These are phyloP conservation scores for Exophiala xenobiotica DNA, from an alignment of 2,329 filamentous ascomycete species.

Conservation along the genomic window DNA sequence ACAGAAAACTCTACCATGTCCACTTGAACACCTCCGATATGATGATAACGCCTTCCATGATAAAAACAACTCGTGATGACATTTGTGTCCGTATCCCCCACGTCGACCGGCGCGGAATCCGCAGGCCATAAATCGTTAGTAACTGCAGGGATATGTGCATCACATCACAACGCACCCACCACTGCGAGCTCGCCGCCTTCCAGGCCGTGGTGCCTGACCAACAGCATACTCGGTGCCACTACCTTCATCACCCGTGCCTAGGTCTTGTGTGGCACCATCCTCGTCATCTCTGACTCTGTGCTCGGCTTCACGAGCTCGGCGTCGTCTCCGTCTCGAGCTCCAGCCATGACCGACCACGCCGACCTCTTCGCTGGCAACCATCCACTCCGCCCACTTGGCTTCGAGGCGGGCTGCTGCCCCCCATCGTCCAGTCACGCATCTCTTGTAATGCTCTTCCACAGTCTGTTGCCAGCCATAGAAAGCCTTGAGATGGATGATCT, in stretches of 20 bases:
- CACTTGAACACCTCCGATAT: too few species aligned
- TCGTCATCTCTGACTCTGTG: conserved; percentile 78
- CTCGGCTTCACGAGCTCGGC: conserved; percentile 78
- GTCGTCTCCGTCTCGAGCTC: conserved; percentile 65
- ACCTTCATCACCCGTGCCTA: conserved; percentile 33
- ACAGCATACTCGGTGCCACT: conserved; percentile 34
- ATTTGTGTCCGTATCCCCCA: too few species aligned
- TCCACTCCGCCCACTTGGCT: conserved; percentile 88
- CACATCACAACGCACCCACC: conserved; percentile 66
- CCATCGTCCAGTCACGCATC: conserved; percentile 75
- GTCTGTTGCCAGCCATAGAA: conserved; percentile 96
- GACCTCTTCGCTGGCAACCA: conserved; percentile 87
- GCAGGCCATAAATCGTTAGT: not conserved
- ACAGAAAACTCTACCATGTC: not conserved
- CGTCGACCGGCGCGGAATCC: too few species aligned
- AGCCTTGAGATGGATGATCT: conserved; percentile 84
- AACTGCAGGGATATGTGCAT: conserved; percentile 30
- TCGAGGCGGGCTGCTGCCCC: conserved; percentile 74
- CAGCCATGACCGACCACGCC: conserved; percentile 59
- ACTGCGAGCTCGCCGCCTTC: conserved; percentile 64
- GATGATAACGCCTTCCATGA: too few species aligned
- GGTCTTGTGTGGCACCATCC: conserved; percentile 44
- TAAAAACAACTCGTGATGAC: too few species aligned
- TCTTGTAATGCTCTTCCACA: conserved; percentile 87
- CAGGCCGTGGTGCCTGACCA: conserved; percentile 28